Conservation (phyloP, 208 protist genomes). For the Leptomonas pyrrhocoris region DNA sequence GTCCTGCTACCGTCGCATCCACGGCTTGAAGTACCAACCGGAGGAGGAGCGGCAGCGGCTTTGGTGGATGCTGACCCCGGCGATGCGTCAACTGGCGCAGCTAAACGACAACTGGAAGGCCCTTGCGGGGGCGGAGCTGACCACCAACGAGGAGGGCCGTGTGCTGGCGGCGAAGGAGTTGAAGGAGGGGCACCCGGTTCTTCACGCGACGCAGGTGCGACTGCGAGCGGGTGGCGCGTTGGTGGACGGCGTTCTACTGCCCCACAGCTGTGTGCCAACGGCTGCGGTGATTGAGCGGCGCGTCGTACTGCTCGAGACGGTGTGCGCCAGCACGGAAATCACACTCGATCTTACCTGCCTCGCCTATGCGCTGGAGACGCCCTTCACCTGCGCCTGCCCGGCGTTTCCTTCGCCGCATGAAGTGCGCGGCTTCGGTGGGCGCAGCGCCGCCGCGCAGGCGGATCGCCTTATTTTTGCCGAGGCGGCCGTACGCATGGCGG, state of each 20-base stretch:
- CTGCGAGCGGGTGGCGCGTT: constrained; percentile 20
- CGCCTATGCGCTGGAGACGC: constrained; percentile 51
- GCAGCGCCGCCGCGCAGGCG: constrained; percentile 37
- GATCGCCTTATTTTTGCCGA: constrained; percentile 53
- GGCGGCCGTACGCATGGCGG: constrained; percentile 49
- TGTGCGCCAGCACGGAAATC: constrained; percentile 63
- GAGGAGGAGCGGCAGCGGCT: constrained; percentile 60
- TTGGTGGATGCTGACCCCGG: constrained; percentile 73
- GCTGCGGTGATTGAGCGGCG: constrained; percentile 59
- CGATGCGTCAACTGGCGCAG: constrained; percentile 62
- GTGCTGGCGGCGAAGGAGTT: constrained; percentile 58
- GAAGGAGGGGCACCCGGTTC: constrained; percentile 50
- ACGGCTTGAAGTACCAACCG: constrained; percentile 71
- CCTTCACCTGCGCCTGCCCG: constrained; percentile 60
- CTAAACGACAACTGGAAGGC: constrained; percentile 48
- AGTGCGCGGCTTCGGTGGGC: constrained; percentile 59
- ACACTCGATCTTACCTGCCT: constrained; percentile 76
- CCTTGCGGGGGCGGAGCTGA: constrained; percentile 53
- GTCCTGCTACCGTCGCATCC: constrained; percentile 70
- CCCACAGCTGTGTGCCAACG: constrained; percentile 73
- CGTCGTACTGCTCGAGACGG: constrained; percentile 59
- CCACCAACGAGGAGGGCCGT: constrained; percentile 47
- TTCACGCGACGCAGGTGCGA: constrained; percentile 42
- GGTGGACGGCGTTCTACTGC: constrained; percentile 65
- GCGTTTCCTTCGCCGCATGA: constrained; percentile 30